Percentiles rank a stretch among this genome's conserved stretches.
These are phyloP conservation scores for Mycena vitilis DNA, from an alignment of 768 basidiomycete genomes.

Conservation along the genomic window DNA sequence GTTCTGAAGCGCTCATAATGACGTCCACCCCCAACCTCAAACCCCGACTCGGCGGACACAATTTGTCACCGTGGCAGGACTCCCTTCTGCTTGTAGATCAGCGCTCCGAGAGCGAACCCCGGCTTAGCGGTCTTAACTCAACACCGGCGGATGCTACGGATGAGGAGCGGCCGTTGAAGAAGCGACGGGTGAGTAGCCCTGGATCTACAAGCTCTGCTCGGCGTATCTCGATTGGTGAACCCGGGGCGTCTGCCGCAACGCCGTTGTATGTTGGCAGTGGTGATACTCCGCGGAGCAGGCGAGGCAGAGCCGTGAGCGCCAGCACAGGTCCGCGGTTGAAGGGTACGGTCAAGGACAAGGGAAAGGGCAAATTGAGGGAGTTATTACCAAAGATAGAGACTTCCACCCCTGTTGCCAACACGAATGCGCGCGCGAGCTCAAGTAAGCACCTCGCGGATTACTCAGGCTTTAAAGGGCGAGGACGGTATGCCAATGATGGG, in stretches of 20 bases:
- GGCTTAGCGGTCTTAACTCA: constrained; percentile 5
- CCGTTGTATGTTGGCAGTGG: constrained; percentile 32
- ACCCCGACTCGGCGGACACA: background rate
- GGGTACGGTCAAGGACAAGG: background rate
- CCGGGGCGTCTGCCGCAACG: constrained; percentile 26
- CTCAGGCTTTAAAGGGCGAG: constrained; percentile 49
- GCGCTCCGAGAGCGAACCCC: constrained; percentile 4
- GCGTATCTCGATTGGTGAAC: constrained; percentile 9
- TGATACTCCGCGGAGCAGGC: constrained; percentile 26
- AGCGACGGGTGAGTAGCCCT: constrained; percentile 28
- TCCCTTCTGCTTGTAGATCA: background rate
- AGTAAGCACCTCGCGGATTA: constrained; percentile 36
- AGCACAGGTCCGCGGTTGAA: constrained; percentile 19
- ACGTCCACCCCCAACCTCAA: background rate
- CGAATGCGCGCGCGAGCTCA: constrained; percentile 31
- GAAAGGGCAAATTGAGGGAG: constrained; percentile 12
- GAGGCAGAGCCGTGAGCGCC: background rate
- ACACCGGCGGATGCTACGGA: background rate
- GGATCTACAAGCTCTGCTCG: constrained; percentile 18
- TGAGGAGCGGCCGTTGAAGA: constrained; percentile 27
- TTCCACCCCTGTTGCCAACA: constrained; percentile 18
- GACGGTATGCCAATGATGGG: constrained; percentile 49
- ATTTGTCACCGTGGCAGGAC: background rate
- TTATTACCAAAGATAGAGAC: constrained; percentile 6
- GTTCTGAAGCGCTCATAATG: constrained; percentile 5